Percentiles rank a stretch among this genome's conserved stretches.
phyloP scores from a whole-genome alignment of 768 basidiomycete genomes.

The Mrakia blollopis region DNA sequence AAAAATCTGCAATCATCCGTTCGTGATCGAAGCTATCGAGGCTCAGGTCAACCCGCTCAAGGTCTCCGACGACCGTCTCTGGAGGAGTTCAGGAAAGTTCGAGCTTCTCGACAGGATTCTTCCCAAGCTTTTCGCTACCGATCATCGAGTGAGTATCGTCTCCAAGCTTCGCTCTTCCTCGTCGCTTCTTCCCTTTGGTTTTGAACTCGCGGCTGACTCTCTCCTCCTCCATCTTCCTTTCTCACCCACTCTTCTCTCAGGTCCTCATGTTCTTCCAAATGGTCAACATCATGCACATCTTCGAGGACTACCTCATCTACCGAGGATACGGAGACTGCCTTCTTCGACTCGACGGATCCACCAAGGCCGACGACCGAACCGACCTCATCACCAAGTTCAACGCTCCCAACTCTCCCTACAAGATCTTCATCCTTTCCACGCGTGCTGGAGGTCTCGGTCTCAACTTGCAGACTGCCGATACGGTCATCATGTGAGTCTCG shows the following conservation, averaged over 20 bases:
- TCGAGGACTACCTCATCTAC: constrained; percentile 90
- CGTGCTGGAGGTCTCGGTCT: constrained; percentile 88
- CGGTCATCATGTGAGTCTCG: constrained; percentile 64
- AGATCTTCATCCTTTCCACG: constrained; percentile 89
- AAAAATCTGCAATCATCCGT: constrained; percentile 98
- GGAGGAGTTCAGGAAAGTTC: constrained; percentile 86
- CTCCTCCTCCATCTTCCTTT: not conserved
- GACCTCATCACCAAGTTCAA: constrained; percentile 82
- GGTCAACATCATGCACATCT: constrained; percentile 98
- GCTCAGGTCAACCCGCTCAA: constrained; percentile 83
- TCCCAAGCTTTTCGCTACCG: constrained; percentile 88
- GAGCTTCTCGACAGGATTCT: constrained; percentile 85
- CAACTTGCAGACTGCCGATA: constrained; percentile 93
- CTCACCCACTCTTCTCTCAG: constrained; percentile 44
- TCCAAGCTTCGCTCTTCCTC: too few relatives aligned
- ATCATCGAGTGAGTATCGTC: constrained; percentile 64
- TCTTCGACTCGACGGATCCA: constrained; percentile 91
- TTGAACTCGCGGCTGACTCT: not conserved
- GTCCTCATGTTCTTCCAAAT: constrained; percentile 99
- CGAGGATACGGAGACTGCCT: constrained; percentile 65
- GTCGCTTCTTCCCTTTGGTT: too few relatives aligned
- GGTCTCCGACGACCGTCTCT: constrained; percentile 73
- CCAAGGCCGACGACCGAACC: constrained; percentile 74
- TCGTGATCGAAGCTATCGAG: constrained; percentile 90
- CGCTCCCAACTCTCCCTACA: constrained; percentile 77